Conservation (phyloP, 306 rosid species). For the Dicorynia guianensis region DNA sequence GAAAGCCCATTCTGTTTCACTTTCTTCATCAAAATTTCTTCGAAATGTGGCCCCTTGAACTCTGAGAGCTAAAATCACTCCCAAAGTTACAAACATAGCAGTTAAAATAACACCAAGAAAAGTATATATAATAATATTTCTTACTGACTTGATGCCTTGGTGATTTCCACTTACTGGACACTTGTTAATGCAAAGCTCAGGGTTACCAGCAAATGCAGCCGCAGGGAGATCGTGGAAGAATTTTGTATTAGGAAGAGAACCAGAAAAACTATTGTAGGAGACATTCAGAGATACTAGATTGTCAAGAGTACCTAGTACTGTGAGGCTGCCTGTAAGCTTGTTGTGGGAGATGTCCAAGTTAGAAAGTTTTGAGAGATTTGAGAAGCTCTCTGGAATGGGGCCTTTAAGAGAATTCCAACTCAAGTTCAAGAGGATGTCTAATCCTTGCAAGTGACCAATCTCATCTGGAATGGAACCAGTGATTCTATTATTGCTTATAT, state of each 20-base stretch:
- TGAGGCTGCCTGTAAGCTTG: slow-evolving; percentile 72
- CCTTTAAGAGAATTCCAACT: slow-evolving; percentile 85
- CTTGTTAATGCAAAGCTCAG: slow-evolving; percentile 67
- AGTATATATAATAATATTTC: slow-evolving; percentile 59
- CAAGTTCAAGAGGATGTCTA: slow-evolving; percentile 86
- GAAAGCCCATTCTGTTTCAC: slow-evolving; percentile 77
- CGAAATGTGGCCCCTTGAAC: slow-evolving; percentile 54
- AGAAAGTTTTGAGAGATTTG: slow-evolving; percentile 86
- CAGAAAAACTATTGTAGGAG: slow-evolving; percentile 82
- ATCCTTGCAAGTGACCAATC: slow-evolving; percentile 77
- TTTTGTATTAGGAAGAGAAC: slow-evolving; percentile 79
- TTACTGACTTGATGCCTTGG: slow-evolving; percentile 54
- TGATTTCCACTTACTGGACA: slow-evolving; percentile 50
- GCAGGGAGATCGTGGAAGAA: slow-evolving; percentile 75
- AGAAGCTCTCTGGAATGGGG: slow-evolving; percentile 77
- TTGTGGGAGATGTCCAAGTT: slow-evolving; percentile 89
- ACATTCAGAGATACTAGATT: slow-evolving; percentile 87
- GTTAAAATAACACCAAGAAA: slow-evolving; percentile 70
- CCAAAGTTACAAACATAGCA: slow-evolving; percentile 58
- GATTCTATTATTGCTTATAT: slow-evolving; percentile 78
- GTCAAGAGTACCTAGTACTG: slow-evolving; percentile 62
- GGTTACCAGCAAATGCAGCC: slow-evolving; percentile 71
- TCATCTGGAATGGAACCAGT: slow-evolving; percentile 73
- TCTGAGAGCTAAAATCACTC: slow-evolving; percentile 61
- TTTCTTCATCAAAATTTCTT: slow-evolving; percentile 51